Base-by-base conservation (phyloP, 2,329 filamentous ascomycete species). In the Xylariaceae sp. region DNA sequence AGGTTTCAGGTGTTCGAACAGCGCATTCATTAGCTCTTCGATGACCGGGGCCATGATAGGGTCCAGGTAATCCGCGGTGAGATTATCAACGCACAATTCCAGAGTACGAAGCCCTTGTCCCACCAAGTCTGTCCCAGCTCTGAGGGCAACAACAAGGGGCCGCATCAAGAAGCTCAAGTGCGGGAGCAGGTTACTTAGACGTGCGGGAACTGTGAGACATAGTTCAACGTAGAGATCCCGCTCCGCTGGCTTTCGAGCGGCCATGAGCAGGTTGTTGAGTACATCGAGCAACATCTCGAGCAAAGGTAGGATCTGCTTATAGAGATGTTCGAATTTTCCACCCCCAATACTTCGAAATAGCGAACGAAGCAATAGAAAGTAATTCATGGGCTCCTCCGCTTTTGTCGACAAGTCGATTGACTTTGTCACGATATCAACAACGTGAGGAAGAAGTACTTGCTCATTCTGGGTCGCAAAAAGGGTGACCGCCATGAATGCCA, bases 41-140 rank as follows among this genome's bases (percentile, higher is more conserved):
- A 99, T 98, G 23, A 98, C 96, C 0, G 95, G 96, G 2, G 94
- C 92, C 94, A 99, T 99, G 68, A 99, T 98, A 0, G 95, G 96
- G 67, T 99, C 95, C 12, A 99, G 79, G 70, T 99, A 99, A 69
- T 99, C 95, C 0, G 95, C 94, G 0, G 96, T 99, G 0, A 99
- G 82, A 67, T 99, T 99, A 63, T 99, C 95, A 16, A 99, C 95
- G 69, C 95, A 99, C 2, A 99, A 84, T 70, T 99, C 95, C 4
- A 99, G 79, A 0, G 95, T 99, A 24, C 96, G 83, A 6, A 99
- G 80, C 0, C 95, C 95, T 73, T 99, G 96, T 0, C 93, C 93
- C 16, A 99, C 94, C 34, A 99, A 83, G 64, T 99, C 95, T 1
- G 91, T 93, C 12, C 94, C 93, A 16, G 93, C 92, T 54, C 93